Percentiles rank a stretch among this genome's conserved stretches.
These are phyloP conservation scores for Haplosporangium sp. DNA, from an alignment of 371 early-diverging fungal species.

Conservation along the genomic window DNA sequence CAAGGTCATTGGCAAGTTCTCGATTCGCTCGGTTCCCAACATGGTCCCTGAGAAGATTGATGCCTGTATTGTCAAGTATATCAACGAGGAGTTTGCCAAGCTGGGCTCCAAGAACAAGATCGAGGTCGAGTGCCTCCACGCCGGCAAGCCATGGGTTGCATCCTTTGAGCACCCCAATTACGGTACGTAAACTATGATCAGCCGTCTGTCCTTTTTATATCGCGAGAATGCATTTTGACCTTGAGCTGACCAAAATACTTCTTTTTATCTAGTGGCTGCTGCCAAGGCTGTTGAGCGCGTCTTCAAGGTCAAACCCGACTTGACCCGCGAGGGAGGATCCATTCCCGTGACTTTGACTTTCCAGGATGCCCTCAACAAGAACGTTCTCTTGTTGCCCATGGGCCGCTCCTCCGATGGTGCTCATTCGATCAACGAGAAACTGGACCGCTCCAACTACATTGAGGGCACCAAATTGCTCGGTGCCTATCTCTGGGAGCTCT, in stretches of 20 bases:
- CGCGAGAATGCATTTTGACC: neutral
- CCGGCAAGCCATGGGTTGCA: slow-evolving; percentile 94
- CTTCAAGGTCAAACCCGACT: slow-evolving; percentile 90
- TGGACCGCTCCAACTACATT: slow-evolving; percentile 92
- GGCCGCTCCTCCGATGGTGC: slow-evolving; percentile 87
- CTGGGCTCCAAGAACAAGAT: slow-evolving; percentile 88
- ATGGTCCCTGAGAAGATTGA: slow-evolving; percentile 87
- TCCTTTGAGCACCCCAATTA: slow-evolving; percentile 93
- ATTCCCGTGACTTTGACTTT: slow-evolving; percentile 98
- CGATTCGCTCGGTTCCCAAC: slow-evolving; percentile 94
- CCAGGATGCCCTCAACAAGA: slow-evolving; percentile 93
- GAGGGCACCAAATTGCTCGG: slow-evolving; percentile 94
- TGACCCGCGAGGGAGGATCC: slow-evolving; percentile 97
- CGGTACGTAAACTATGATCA: slow-evolving; percentile 58
- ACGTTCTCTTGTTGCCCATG: slow-evolving; percentile 93
- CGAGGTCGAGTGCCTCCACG: slow-evolving; percentile 79
- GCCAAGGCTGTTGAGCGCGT: slow-evolving; percentile 90
- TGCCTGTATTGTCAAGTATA: slow-evolving; percentile 76
- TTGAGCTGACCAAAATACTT: neutral
- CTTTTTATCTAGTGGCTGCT: slow-evolving; percentile 75
- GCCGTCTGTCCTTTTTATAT: neutral
- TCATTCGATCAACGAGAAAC: slow-evolving; percentile 97
- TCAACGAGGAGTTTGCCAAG: slow-evolving; percentile 87
- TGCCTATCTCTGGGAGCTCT: slow-evolving; percentile 89
- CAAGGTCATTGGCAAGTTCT: slow-evolving; percentile 96